Conservation (phyloP, 805 yeast genomes). For the Metschnikowia hibisci region DNA sequence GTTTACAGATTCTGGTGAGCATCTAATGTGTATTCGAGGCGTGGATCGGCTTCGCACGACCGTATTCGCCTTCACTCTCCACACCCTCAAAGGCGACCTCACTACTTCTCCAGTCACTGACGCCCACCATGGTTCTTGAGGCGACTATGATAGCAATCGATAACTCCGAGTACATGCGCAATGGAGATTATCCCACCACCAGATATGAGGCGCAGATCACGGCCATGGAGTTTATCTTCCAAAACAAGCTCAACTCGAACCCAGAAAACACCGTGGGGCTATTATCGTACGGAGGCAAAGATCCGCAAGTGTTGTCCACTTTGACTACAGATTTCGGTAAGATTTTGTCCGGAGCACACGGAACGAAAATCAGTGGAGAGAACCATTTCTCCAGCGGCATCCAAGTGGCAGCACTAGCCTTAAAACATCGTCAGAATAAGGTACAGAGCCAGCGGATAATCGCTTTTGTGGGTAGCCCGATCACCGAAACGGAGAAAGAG, state of each 20-base stretch:
- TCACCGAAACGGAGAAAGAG: slow-evolving; percentile 62
- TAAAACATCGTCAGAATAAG: slow-evolving; percentile 94
- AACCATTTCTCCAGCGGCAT: slow-evolving; percentile 74
- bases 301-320: slow-evolving; percentile 85
- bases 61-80: slow-evolving; percentile 8
- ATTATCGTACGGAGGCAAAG: slow-evolving; percentile 78
- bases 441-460: slow-evolving; percentile 87
- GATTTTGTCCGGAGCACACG: slow-evolving; percentile 78
- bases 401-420: slow-evolving; percentile 86
- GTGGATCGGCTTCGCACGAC: slow-evolving; percentile 6
- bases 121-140: slow-evolving; percentile 74
- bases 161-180: slow-evolving; percentile 92
- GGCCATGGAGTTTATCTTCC: slow-evolving; percentile 81
- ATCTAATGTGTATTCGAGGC: background rate
- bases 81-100: background rate
- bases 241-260: slow-evolving; percentile 78
- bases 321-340: slow-evolving; percentile 85
- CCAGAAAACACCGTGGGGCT: slow-evolving; percentile 95
- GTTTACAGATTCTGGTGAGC: background rate
- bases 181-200: slow-evolving; percentile 87
- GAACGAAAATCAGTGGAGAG: slow-evolving; percentile 64
- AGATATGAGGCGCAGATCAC: slow-evolving; percentile 92
- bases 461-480: slow-evolving; percentile 85
- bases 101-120: background rate
- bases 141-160: slow-evolving; percentile 95